Percentiles rank a stretch among this genome's conserved stretches.
These are phyloP conservation scores for Cynanchum wilfordii DNA, from an alignment of 257 asterid species.

Conservation along the genomic window DNA sequence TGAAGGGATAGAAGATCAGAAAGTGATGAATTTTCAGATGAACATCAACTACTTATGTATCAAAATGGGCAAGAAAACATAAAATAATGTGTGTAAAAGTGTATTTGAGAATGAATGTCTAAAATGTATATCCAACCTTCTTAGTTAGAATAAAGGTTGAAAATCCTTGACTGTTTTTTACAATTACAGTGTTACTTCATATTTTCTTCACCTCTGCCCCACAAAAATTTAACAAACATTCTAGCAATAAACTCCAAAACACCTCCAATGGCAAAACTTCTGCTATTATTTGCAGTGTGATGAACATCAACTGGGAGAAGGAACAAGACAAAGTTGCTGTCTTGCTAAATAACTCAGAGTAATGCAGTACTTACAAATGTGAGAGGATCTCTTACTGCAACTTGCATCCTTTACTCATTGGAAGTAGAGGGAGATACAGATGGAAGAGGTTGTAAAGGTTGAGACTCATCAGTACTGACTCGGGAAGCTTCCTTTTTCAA, in stretches of 20 bases:
- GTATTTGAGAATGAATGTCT: background rate
- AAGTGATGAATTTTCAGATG: too few species aligned
- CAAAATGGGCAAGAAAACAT: background rate
- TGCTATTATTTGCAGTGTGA: background rate
- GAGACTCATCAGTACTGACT: conserved; percentile 33
- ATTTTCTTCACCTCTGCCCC: background rate
- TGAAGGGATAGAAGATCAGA: too few species aligned
- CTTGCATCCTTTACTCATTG: conserved; percentile 13
- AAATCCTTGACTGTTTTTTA: background rate
- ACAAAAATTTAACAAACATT: background rate
- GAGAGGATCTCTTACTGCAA: background rate
- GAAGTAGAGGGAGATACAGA: conserved; percentile 34
- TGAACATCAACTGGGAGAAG: conserved; percentile 1
- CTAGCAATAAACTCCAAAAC: background rate
- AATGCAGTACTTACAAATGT: conserved; percentile 6
- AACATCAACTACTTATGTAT: background rate
- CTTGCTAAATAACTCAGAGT: background rate
- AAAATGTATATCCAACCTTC: conserved; percentile 14
- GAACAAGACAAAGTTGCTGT: background rate
- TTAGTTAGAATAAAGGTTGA: conserved; percentile 17
- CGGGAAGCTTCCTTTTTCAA: conserved; percentile 73
- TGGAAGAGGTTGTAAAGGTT: conserved; percentile 39
- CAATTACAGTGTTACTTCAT: background rate
- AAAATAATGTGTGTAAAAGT: background rate
- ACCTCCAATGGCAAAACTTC: background rate